Percentiles rank a stretch among this genome's conserved stretches.
Conservation (phyloP, 2,329 filamentous ascomycete genomes). For the Aspergillus eucalypticola region DNA sequence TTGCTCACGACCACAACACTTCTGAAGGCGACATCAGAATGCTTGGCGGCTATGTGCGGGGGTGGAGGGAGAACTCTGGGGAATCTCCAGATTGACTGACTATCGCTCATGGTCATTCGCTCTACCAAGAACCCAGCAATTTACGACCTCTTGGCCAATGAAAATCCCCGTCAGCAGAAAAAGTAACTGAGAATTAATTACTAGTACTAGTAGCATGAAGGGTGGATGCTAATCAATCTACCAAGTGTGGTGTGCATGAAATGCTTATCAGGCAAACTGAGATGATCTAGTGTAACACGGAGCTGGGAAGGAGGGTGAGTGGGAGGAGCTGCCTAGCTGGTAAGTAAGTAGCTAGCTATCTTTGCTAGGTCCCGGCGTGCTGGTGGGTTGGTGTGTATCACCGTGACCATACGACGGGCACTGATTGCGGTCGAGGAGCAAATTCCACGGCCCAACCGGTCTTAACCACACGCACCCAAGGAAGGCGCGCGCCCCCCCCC, state of each 20-base stretch:
- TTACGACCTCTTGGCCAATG: background rate
- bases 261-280: conserved; percentile 11
- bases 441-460: conserved; percentile 8
- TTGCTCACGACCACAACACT: background rate
- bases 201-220: no score
- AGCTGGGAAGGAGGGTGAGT: background rate
- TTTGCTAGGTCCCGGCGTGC: no score
- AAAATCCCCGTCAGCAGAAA: background rate
- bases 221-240: background rate
- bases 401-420: background rate
- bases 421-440: conserved; percentile 6
- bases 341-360: background rate
- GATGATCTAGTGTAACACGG: conserved; percentile 6
- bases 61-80: conserved; percentile 17
- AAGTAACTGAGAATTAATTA: no score
- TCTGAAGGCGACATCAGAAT: background rate
- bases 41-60: conserved; percentile 18
- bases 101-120: background rate
- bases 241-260: conserved; percentile 7
- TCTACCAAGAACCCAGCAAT: background rate
- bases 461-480: conserved; percentile 17
- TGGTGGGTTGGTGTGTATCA: conserved; percentile 2
- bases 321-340: background rate
- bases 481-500: background rate
- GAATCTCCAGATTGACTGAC: conserved; percentile 7